Evolutionary conservation across 106 monocot genomes (phyloP), one percentile per base, ranked within the genome.

Genomic region (Allium sativum): DNA sequence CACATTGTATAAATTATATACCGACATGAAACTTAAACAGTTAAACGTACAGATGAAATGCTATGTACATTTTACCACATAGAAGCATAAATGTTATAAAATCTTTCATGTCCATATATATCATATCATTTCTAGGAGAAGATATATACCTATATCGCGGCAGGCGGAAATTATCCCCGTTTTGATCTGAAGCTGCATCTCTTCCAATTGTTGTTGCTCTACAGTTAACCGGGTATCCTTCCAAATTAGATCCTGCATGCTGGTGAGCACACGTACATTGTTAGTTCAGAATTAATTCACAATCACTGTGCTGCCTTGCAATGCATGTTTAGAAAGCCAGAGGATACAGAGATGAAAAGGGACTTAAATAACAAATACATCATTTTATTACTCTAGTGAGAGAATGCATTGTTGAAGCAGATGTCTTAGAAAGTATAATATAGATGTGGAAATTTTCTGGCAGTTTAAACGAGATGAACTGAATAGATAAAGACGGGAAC

Each of bases 91-190:
- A 31, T 31, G 31, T 19, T 21, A 62, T 41, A 13, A 15, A 7
- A 65, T 52, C 48, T 50, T 19, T 40, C 40, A 53, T 6, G 20
- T 43, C 4, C 31, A 31, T 31, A n/a, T n/a, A n/a, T n/a, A 31
- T 31, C 5, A 31, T 31, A 31, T 31, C 31, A 31, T 31, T n/a
- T 31, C 31, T 31, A 31, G 31, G 31, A 2, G 31, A 3, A 31
- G 31, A 50, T 43, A 11, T 13, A 42, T 55, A 83, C 82, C 74
- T 74, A 52, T 68, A 64, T 54, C 78, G 65, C 6, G 78, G 82
- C n/a, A 83, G 64, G 65, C 40, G 72, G 70, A 83, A 83, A 78
- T 13, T 44, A 61, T 22, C 73, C 18, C 56, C 68, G 16, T 19
- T 69, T 61, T 66, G 65, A 58, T 54, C 67, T 48, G 48, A 47